Percentiles rank a stretch among this genome's conserved stretches.
These are phyloP conservation scores for Phaeoacremonium minimum DNA, from an alignment of 2,329 filamentous ascomycete genomes.

Conservation along the genomic window DNA sequence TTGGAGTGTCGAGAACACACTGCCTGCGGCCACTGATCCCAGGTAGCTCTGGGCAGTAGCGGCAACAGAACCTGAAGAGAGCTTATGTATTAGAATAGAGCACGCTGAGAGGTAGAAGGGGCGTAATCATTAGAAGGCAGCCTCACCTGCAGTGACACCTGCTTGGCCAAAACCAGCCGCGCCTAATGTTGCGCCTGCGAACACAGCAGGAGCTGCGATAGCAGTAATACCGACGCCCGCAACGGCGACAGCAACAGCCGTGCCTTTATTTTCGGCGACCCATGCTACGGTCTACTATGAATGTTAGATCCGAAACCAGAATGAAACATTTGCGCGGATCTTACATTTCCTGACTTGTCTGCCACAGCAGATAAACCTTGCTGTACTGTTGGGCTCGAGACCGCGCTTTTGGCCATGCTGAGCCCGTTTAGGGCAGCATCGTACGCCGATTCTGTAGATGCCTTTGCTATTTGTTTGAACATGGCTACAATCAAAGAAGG, in stretches of 20 bases:
- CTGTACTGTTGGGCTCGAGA: background rate
- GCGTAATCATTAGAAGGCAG: background rate
- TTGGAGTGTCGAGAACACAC: slow-evolving; percentile 13
- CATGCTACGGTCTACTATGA: slow-evolving; percentile 1
- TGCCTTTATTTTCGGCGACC: slow-evolving; percentile 3
- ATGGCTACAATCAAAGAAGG: too few relatives aligned
- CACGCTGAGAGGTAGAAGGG: background rate
- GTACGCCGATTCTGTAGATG: background rate
- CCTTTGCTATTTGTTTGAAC: too few relatives aligned
- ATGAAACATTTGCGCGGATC: background rate
- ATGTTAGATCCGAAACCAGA: background rate
- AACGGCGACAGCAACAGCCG: background rate
- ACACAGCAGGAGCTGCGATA: slow-evolving; percentile 6
- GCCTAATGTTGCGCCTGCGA: slow-evolving; percentile 5
- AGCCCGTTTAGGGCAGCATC: background rate
- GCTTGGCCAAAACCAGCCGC: slow-evolving; percentile 6
- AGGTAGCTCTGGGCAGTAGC: slow-evolving; percentile 8
- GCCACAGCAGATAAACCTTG: background rate
- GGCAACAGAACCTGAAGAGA: slow-evolving; percentile 14
- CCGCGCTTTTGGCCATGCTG: background rate
- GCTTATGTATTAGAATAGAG: background rate
- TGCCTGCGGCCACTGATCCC: slow-evolving; percentile 12
- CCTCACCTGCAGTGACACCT: slow-evolving; percentile 9
- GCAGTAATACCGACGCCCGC: background rate
- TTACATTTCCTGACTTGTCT: background rate